phyloP scores from a whole-genome alignment of 2,329 filamentous ascomycete genomes.

The Cladosporium oxysporum region DNA sequence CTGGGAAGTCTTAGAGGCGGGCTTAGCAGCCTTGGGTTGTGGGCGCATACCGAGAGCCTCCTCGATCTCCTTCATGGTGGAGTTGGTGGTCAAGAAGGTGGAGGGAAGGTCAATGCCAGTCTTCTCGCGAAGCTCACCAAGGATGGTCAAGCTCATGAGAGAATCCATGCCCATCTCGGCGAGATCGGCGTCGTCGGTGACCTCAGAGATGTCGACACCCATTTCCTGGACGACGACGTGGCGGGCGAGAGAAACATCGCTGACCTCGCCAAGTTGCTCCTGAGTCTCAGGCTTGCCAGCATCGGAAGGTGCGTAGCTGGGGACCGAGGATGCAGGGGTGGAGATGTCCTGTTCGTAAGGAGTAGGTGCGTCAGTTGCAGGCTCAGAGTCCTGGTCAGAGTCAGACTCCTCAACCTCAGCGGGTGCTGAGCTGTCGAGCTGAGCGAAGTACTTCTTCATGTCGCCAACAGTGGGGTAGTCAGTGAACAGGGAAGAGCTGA shows the following conservation, averaged over 20 bases:
- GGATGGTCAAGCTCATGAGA: constrained; percentile 54
- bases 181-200: constrained; percentile 60
- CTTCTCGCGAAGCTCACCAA: constrained; percentile 53
- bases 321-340: constrained; percentile 52
- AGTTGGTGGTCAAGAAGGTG: constrained; percentile 61
- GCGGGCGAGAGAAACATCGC: constrained; percentile 49
- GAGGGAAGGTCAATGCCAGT: constrained; percentile 53
- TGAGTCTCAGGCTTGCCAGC: constrained; percentile 44
- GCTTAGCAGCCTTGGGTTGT: constrained; percentile 40
- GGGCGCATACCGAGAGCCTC: constrained; percentile 60
- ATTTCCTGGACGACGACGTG: constrained; percentile 58
- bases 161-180: constrained; percentile 60
- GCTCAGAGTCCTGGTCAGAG: constrained; percentile 45
- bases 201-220: constrained; percentile 63
- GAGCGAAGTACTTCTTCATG: constrained; percentile 59
- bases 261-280: constrained; percentile 38
- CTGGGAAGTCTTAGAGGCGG: constrained; percentile 33
- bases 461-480: constrained; percentile 62
- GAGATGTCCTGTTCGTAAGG: constrained; percentile 46
- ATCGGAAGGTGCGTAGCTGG: constrained; percentile 44
- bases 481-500: constrained; percentile 61
- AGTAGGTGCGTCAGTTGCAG: constrained; percentile 43
- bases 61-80: constrained; percentile 66
- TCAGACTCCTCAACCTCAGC: constrained; percentile 37
- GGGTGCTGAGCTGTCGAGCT: constrained; percentile 44